Conservation (phyloP, 2,329 filamentous ascomycete genomes). For the Beauveria australis region DNA sequence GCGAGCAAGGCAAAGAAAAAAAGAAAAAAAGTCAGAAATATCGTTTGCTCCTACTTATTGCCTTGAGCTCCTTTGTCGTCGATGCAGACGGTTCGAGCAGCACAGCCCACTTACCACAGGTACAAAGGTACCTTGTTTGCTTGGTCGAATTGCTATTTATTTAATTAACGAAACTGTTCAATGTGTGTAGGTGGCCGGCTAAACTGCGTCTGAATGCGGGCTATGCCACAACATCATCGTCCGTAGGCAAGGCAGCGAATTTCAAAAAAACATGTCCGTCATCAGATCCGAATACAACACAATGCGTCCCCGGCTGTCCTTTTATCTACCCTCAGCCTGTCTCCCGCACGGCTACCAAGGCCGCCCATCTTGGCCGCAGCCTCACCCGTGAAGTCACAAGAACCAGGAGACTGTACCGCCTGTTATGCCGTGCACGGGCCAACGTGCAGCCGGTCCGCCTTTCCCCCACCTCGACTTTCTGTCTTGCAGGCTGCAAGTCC, state of each 20-base stretch:
- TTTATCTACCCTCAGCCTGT: not conserved
- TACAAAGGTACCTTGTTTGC: not conserved
- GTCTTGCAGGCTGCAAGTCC: not conserved
- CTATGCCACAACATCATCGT: conserved; percentile 19
- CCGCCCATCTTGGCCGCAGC: not conserved
- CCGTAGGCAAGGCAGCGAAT: not conserved
- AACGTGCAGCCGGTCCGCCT: conserved; percentile 13
- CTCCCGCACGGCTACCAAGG: not conserved
- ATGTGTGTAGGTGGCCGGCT: not conserved
- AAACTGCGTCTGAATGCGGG: conserved; percentile 16
- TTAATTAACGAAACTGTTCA: too few species aligned
- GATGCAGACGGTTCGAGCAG: too few species aligned
- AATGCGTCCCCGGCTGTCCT: not conserved
- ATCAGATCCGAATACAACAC: not conserved
- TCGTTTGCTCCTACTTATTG: too few species aligned
- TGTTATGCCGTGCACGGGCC: conserved; percentile 20
- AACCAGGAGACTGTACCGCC: not conserved
- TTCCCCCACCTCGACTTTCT: not conserved
- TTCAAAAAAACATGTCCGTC: too few species aligned
- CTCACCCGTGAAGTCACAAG: not conserved
- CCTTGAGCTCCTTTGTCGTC: too few species aligned
- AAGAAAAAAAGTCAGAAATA: not conserved
- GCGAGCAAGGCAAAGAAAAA: not conserved
- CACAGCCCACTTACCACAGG: not conserved
- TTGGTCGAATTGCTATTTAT: not conserved